Conservation (phyloP, 148 eudicot species). For the Diospyros lotus region DNA sequence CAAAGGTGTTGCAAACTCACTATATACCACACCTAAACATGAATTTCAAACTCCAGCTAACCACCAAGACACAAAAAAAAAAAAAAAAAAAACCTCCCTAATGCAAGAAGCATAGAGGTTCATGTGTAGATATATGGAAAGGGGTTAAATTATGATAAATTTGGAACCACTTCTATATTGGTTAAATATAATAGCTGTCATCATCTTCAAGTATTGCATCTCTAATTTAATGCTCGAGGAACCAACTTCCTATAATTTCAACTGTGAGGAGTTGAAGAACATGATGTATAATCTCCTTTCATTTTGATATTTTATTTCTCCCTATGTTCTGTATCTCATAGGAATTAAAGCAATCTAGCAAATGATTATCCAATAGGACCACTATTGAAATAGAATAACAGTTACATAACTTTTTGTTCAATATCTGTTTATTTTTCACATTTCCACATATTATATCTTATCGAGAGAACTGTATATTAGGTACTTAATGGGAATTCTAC, state of each 20-base stretch:
- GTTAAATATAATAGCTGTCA: neutral
- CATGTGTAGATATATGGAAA: neutral
- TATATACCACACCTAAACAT: neutral
- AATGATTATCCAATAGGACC: neutral
- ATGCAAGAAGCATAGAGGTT: constrained; percentile 2
- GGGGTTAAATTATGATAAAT: neutral
- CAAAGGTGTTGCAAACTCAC: neutral
- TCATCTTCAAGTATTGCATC: neutral
- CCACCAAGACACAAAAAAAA: no score
- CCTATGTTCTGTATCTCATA: neutral
- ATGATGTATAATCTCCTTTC: neutral
- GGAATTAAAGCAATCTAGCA: neutral
- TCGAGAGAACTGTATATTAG: neutral
- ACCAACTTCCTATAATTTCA: neutral
- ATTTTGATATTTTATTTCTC: neutral
- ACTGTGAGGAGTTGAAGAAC: neutral
- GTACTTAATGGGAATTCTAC: neutral
- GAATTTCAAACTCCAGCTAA: neutral
- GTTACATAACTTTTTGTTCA: neutral
- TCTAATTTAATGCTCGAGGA: neutral
- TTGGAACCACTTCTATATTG: neutral
- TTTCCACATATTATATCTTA: neutral
- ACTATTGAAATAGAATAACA: neutral
- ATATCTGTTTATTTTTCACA: neutral
- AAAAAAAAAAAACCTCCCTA: no score